Evolutionary conservation across 352 stramenopile species (phyloP).

Genomic region (Globisporangium megalacanthum): DNA sequence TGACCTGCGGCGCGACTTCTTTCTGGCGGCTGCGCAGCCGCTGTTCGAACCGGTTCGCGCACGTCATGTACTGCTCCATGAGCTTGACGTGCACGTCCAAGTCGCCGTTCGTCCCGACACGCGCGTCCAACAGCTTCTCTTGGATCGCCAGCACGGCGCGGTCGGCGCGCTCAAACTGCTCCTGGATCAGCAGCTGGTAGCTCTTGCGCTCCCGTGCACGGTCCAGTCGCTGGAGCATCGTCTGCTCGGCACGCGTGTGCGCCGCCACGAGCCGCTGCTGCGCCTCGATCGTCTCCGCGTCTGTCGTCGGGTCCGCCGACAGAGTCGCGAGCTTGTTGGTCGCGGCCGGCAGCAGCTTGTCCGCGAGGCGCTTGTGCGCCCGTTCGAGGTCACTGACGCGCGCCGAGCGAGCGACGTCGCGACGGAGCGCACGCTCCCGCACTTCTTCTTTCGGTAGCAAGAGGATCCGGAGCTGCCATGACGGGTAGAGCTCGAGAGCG

Average conservation of each 20-base stretch:
- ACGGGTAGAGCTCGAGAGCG: slow-evolving; percentile 50
- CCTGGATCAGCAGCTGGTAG: slow-evolving; percentile 42
- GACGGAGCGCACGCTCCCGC: slow-evolving; percentile 25
- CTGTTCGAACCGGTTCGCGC: slow-evolving; percentile 46
- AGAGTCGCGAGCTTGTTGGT: slow-evolving; percentile 9
- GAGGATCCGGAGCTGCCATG: slow-evolving; percentile 48
- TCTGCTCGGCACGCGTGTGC: slow-evolving; percentile 23
- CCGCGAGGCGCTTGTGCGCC: slow-evolving; percentile 18
- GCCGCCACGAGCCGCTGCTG: slow-evolving; percentile 16
- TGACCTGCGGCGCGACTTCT: slow-evolving; percentile 49
- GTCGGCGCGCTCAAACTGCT: slow-evolving; percentile 42
- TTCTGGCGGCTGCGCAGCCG: slow-evolving; percentile 46
- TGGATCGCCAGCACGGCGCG: slow-evolving; percentile 37
- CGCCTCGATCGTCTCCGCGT: slow-evolving; percentile 18
- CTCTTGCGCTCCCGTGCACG: slow-evolving; percentile 33
- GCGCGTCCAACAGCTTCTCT: slow-evolving; percentile 28
- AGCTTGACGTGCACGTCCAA: slow-evolving; percentile 52
- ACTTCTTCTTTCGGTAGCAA: slow-evolving; percentile 37
- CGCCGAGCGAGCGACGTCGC: slow-evolving; percentile 37
- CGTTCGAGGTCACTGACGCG: slow-evolving; percentile 40
- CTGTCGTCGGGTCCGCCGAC: slow-evolving; percentile 10
- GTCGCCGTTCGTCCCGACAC: slow-evolving; percentile 25
- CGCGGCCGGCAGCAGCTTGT: slow-evolving; percentile 9
- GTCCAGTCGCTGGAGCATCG: slow-evolving; percentile 38
- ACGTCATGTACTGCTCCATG: slow-evolving; percentile 78